A percentile compares a stretch with the other conserved stretches of the same genome.
phyloP scores from a whole-genome alignment of 1,284 basidiomycete species.

The Ganoderma boninense region DNA sequence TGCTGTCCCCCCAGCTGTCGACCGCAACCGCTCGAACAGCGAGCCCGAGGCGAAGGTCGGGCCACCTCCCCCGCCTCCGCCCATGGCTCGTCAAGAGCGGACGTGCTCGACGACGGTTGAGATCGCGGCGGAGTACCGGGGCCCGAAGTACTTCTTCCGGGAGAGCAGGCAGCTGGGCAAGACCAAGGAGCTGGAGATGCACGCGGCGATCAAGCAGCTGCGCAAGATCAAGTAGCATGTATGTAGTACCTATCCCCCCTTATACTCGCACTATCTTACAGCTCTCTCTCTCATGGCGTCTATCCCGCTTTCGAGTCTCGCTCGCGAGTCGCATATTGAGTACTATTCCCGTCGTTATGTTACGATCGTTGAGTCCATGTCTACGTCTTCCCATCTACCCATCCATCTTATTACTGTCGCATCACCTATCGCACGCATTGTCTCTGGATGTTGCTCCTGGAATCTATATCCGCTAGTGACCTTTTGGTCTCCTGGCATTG shows the following conservation, averaged over 20 bases:
- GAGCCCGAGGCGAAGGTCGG: slow-evolving; percentile 14
- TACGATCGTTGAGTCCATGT: not conserved
- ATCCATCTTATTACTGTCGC: not conserved
- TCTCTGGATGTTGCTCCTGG: not conserved
- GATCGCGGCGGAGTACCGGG: slow-evolving; percentile 37
- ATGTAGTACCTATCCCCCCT: slow-evolving; percentile 3
- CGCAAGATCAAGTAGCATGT: slow-evolving; percentile 52
- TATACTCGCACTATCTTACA: slow-evolving; percentile 18
- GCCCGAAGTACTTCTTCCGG: slow-evolving; percentile 36
- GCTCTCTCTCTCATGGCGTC: slow-evolving; percentile 2
- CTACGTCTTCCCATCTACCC: not conserved
- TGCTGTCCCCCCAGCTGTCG: not conserved
- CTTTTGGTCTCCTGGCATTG: not conserved
- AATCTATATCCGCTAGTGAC: not conserved
- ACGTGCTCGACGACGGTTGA: slow-evolving; percentile 34
- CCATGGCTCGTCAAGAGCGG: slow-evolving; percentile 15
- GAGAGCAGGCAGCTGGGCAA: slow-evolving; percentile 29
- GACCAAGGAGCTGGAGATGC: slow-evolving; percentile 42
- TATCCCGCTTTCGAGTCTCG: not conserved
- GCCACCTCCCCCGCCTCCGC: not conserved
- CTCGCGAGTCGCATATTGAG: not conserved
- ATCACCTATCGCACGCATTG: not conserved
- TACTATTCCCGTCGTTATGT: not conserved
- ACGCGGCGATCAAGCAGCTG: slow-evolving; percentile 58
- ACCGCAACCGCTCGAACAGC: slow-evolving; percentile 19